Conservation (phyloP, 2,329 filamentous ascomycete species). For the Lasiodiplodia citricola region DNA sequence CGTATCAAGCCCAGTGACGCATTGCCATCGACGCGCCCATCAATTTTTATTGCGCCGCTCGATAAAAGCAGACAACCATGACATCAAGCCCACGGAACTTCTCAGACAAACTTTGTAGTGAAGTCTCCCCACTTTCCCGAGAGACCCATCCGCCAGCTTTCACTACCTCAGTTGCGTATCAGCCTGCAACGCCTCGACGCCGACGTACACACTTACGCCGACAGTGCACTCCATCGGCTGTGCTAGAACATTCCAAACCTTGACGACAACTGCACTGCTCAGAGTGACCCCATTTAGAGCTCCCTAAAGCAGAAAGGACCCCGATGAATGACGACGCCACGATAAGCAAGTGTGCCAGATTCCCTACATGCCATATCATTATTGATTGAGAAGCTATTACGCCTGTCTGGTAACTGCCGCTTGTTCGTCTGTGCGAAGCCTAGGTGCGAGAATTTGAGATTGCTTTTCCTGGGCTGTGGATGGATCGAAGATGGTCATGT, state of each 20-base stretch:
- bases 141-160: neutral
- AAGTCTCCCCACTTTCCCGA: constrained; percentile 3
- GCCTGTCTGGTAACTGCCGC: neutral
- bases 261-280: neutral
- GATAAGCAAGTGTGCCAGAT: neutral
- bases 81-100: neutral
- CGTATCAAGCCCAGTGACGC: too few relatives aligned
- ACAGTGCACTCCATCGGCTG: neutral
- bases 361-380: neutral
- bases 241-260: neutral
- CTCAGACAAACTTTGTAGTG: neutral
- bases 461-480: too few relatives aligned
- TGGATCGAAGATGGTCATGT: neutral
- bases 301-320: neutral
- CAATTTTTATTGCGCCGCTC: neutral
- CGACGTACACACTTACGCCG: neutral
- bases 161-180: constrained; percentile 19
- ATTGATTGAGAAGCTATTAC: neutral
- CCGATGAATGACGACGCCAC: neutral
- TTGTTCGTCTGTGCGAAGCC: neutral
- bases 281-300: neutral
- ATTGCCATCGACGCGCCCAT: neutral
- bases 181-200: constrained; percentile 17
- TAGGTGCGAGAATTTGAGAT: neutral
- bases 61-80: neutral